phyloP scores from a whole-genome alignment of 768 basidiomycete genomes.

The Termitomyces sp. region DNA sequence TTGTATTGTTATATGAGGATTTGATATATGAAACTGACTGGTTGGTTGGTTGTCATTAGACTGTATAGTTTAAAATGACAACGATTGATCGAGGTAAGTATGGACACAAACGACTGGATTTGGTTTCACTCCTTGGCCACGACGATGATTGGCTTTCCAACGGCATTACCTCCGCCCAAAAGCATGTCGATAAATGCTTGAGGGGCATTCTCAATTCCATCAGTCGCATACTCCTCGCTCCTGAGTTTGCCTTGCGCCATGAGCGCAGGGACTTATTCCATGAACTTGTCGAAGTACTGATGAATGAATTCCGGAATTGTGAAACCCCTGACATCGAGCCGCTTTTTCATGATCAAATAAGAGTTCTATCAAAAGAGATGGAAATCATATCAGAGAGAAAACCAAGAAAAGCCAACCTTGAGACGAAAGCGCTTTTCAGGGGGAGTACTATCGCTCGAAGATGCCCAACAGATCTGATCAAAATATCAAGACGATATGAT shows the following conservation, averaged over 20 bases:
- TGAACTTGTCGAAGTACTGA: constrained; percentile 32
- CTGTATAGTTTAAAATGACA: no score
- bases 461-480: background rate
- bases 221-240: constrained; percentile 30
- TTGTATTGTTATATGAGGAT: no score
- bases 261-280: constrained; percentile 29
- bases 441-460: constrained; percentile 1
- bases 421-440: constrained; percentile 9
- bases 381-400: background rate
- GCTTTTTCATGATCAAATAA: constrained; percentile 33
- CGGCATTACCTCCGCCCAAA: background rate
- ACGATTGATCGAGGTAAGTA: no score
- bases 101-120: no score
- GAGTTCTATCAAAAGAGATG: constrained; percentile 26
- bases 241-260: constrained; percentile 36
- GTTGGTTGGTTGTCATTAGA: no score
- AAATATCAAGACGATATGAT: background rate
- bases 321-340: constrained; percentile 43
- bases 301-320: constrained; percentile 24
- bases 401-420: constrained; percentile 2
- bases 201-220: constrained; percentile 34
- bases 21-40: no score
- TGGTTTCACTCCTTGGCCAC: background rate
- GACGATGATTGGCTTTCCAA: constrained; percentile 4
- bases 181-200: background rate